These are phyloP conservation scores for Pulveroboletus frians DNA, from an alignment of 768 basidiomycete species.

Conservation along the genomic window DNA sequence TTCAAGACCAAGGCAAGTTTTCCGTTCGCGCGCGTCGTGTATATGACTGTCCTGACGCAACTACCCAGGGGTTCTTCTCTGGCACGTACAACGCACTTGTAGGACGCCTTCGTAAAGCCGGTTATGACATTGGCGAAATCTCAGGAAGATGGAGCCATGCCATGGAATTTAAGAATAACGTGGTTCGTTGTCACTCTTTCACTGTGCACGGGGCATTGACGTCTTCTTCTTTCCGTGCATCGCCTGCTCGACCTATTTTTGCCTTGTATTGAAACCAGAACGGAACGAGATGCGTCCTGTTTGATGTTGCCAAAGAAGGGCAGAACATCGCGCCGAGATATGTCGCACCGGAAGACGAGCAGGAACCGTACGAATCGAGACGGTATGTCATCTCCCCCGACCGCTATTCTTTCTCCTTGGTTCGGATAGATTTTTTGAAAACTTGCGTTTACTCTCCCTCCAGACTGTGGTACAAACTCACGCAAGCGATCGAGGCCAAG, in stretches of 20 bases:
- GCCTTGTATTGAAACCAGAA: conserved; percentile 35
- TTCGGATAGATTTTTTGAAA: too few species aligned
- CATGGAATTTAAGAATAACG: conserved; percentile 77
- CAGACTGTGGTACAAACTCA: conserved; percentile 73
- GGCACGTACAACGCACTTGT: conserved; percentile 90
- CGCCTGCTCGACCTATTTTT: neutral
- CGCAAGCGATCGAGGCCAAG: conserved; percentile 74
- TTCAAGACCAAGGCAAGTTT: conserved; percentile 89
- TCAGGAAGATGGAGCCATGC: conserved; percentile 85
- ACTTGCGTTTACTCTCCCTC: neutral
- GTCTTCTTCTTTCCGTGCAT: neutral
- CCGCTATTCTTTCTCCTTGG: too few species aligned
- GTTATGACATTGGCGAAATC: conserved; percentile 74
- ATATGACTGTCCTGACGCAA: neutral
- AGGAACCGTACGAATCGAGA: conserved; percentile 87
- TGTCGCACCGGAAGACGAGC: conserved; percentile 80
- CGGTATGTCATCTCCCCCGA: conserved; percentile 41
- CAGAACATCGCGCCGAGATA: conserved; percentile 72
- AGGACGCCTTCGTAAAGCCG: conserved; percentile 67
- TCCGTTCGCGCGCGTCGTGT: neutral
- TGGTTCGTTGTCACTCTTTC: conserved; percentile 39
- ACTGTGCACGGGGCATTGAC: neutral
- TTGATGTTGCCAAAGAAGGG: conserved; percentile 77
- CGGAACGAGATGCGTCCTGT: conserved; percentile 68
- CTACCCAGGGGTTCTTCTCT: conserved; percentile 86